Percentiles rank a stretch among this genome's conserved stretches.
Evolutionary conservation across 2,329 filamentous ascomycete species (phyloP).

Genomic region (Alternaria triticimaculans): DNA sequence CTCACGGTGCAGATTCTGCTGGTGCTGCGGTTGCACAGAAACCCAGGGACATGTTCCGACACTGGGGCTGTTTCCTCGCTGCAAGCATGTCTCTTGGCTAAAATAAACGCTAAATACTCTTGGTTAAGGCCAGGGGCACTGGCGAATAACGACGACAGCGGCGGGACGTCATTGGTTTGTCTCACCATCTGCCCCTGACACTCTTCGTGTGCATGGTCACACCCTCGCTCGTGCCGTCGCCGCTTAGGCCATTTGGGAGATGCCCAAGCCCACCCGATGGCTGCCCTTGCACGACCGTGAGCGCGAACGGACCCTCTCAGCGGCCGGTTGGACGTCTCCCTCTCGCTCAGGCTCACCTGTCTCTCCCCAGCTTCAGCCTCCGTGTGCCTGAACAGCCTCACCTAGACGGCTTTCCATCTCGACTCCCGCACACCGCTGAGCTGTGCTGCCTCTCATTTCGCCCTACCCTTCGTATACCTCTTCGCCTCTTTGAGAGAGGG

Average conservation of each 20-base stretch:
- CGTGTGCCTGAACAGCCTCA: slow-evolving; percentile 42
- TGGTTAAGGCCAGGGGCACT: slow-evolving; percentile 22
- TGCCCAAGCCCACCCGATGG: slow-evolving; percentile 21
- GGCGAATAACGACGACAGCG: slow-evolving; percentile 17
- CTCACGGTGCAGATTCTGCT: slow-evolving; percentile 7
- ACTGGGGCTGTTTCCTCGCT: slow-evolving; percentile 27
- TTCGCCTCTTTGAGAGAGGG: slow-evolving; percentile 48
- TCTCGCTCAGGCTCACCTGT: slow-evolving; percentile 32
- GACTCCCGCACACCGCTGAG: slow-evolving; percentile 40
- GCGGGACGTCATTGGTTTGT: slow-evolving; percentile 23
- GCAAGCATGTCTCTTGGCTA: slow-evolving; percentile 28
- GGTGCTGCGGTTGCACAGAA: slow-evolving; percentile 10
- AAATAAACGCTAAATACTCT: slow-evolving; percentile 13
- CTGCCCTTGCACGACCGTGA: slow-evolving; percentile 35
- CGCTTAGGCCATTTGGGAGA: slow-evolving; percentile 28
- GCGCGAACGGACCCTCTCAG: slow-evolving; percentile 25
- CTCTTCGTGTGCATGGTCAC: slow-evolving; percentile 18
- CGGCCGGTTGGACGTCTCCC: slow-evolving; percentile 29
- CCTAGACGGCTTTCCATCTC: slow-evolving; percentile 18
- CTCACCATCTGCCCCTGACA: slow-evolving; percentile 29
- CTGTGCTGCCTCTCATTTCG: slow-evolving; percentile 47
- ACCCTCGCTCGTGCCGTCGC: slow-evolving; percentile 28
- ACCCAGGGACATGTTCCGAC: slow-evolving; percentile 18
- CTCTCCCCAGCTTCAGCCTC: slow-evolving; percentile 37
- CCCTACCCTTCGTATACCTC: slow-evolving; percentile 17